These are phyloP conservation scores for Alternaria triticimaculans DNA, from an alignment of 2,329 filamentous ascomycete species.

Conservation along the genomic window DNA sequence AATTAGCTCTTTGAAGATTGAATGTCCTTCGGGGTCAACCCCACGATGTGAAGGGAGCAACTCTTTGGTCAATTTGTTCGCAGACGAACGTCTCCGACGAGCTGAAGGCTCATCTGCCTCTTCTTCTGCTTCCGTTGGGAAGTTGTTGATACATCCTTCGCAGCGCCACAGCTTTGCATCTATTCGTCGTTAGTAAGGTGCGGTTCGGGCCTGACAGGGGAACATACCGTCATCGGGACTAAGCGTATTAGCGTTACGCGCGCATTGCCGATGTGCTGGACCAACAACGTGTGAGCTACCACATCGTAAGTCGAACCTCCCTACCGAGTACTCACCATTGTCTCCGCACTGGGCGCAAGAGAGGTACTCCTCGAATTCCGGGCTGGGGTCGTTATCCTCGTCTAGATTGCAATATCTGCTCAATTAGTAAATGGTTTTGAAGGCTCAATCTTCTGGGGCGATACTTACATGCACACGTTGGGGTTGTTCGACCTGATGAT, in stretches of 20 bases:
- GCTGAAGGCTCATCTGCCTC: constrained; percentile 49
- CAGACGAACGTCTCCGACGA: constrained; percentile 63
- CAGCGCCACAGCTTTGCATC: constrained; percentile 69
- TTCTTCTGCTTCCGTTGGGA: constrained; percentile 36
- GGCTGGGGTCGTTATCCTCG: constrained; percentile 81
- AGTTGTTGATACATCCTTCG: constrained; percentile 62
- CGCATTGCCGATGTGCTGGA: constrained; percentile 90
- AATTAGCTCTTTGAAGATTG: constrained; percentile 76
- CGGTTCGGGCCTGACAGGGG: constrained; percentile 17
- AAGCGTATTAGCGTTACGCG: constrained; percentile 72
- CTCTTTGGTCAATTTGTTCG: constrained; percentile 73
- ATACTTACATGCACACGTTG: constrained; percentile 70
- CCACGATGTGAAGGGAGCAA: constrained; percentile 73
- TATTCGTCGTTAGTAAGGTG: constrained; percentile 43
- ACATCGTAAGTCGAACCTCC: constrained; percentile 35
- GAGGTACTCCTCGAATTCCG: constrained; percentile 81
- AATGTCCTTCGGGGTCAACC: constrained; percentile 68
- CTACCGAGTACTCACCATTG: constrained; percentile 69
- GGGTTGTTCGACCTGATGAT: constrained; percentile 57
- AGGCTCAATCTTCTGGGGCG: neutral
- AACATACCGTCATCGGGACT: constrained; percentile 68
- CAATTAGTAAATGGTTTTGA: constrained; percentile 15
- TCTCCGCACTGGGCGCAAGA: constrained; percentile 79
- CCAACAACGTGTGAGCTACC: constrained; percentile 52
- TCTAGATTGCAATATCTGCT: constrained; percentile 80